Base-by-base conservation (phyloP, 345 rosid species). In the Ricinus communis region DNA sequence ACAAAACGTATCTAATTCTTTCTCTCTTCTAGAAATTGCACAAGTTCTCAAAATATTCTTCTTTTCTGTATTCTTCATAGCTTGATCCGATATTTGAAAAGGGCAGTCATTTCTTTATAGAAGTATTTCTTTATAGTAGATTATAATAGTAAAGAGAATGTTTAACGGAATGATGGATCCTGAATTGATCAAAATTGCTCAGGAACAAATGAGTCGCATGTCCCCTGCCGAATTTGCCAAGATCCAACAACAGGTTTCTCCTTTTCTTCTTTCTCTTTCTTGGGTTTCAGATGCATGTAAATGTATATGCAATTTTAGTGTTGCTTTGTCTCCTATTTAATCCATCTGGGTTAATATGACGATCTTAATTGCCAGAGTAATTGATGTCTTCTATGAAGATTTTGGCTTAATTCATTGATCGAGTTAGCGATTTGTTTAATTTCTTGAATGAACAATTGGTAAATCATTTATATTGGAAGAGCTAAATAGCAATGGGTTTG, bases 201-300 rank as follows among this genome's bases (percentile, higher is more conserved):
- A 96, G 81, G 99, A 96, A 50, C 99, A 96, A 85, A 87, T 96
- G 87, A 89, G 91, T 72, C 97, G 97, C 69, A 90, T 95, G 97
- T 82, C 98, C 0, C 90, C 99, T 5, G 90, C 79, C 71, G 98
- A 95, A 55, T 72, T 90, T 27, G 87, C 98, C 47, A 70, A 27
- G 65, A 74, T 79, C 66, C 76, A 79, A 28, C 78, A 79, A 36
- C 75, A 74, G 82, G 82, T 79, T 69, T 45, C n/a, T n/a, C n/a
- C n/a, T n/a, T n/a, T n/a, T n/a, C n/a, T n/a, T n/a, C n/a, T n/a
- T n/a, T n/a, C n/a, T n/a, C n/a, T n/a, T n/a, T n/a, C n/a, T n/a
- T 45, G 40, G 11, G 9, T 13, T 38, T n/a, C n/a, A 9, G 13
- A 30, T 16, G 6, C 19, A 31, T 33, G 55, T 62, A 22, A 47